These are phyloP conservation scores for Microbotryum scabiosae DNA, from an alignment of 1,284 basidiomycete genomes.

Conservation along the genomic window DNA sequence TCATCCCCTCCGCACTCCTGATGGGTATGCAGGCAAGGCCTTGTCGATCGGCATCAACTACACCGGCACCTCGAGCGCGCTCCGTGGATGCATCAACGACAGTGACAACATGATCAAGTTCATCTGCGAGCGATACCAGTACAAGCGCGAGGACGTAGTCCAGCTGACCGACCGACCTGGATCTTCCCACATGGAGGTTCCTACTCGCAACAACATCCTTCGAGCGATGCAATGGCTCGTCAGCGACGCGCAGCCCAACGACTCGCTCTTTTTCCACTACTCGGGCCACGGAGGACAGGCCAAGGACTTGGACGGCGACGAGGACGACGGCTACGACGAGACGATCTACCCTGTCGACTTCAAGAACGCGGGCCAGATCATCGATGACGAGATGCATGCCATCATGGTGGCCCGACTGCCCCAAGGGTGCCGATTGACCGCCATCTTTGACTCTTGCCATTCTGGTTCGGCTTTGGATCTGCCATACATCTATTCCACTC, in stretches of 20 bases:
- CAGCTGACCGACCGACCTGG: slow-evolving; percentile 65
- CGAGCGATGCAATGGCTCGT: slow-evolving; percentile 87
- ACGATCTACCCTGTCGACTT: slow-evolving; percentile 73
- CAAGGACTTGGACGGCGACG: slow-evolving; percentile 50
- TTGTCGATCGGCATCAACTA: slow-evolving; percentile 74
- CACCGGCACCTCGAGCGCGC: slow-evolving; percentile 52
- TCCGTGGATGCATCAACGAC: slow-evolving; percentile 82
- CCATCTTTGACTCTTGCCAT: slow-evolving; percentile 64
- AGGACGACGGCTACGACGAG: slow-evolving; percentile 46
- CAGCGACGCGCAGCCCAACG: slow-evolving; percentile 62
- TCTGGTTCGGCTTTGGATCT: slow-evolving; percentile 45
- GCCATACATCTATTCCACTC: slow-evolving; percentile 40
- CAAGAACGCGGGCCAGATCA: slow-evolving; percentile 59
- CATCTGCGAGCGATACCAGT: slow-evolving; percentile 54
- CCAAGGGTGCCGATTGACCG: slow-evolving; percentile 73
- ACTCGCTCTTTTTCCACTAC: slow-evolving; percentile 79
- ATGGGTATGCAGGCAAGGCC: slow-evolving; percentile 4
- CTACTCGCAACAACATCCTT: slow-evolving; percentile 75
- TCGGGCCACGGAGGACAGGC: slow-evolving; percentile 79
- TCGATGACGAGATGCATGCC: slow-evolving; percentile 54
- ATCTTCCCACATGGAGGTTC: slow-evolving; percentile 53
- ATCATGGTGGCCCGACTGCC: slow-evolving; percentile 49
- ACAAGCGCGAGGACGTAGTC: slow-evolving; percentile 74
- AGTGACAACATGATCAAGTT: slow-evolving; percentile 62
- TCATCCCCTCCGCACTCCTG: neutral